Conservation (phyloP, 2,329 filamentous ascomycete species). For the Claviceps capensis region DNA sequence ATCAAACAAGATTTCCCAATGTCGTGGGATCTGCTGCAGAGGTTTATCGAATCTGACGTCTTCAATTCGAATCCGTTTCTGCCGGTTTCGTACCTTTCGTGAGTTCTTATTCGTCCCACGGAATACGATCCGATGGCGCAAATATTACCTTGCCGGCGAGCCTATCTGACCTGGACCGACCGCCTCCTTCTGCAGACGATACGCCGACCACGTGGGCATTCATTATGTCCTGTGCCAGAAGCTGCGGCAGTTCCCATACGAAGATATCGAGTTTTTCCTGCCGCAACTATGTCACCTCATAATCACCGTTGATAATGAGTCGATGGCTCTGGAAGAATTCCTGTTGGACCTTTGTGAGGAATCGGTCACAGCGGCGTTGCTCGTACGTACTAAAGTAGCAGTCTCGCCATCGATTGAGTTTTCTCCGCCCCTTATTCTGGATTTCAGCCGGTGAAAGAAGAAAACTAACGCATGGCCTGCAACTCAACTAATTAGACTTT, state of each 20-base stretch:
- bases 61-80: constrained; percentile 86
- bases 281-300: constrained; percentile 79
- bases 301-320: constrained; percentile 81
- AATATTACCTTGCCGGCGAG: not conserved
- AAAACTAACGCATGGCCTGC: constrained; percentile 10
- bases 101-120: constrained; percentile 26
- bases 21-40: constrained; percentile 79
- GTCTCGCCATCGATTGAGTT: not conserved
- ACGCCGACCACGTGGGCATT: constrained; percentile 80
- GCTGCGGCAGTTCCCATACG: constrained; percentile 77
- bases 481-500: constrained; percentile 48
- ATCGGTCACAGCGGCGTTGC: constrained; percentile 68
- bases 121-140: not conserved
- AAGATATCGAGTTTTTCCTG: constrained; percentile 87
- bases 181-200: constrained; percentile 42
- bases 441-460: not conserved
- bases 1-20: constrained; percentile 26
- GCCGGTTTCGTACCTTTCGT: constrained; percentile 80
- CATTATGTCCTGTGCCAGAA: constrained; percentile 83
- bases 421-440: not conserved
- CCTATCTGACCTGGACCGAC: not conserved
- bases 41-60: constrained; percentile 87
- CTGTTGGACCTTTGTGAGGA: constrained; percentile 76
- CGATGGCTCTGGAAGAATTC: constrained; percentile 82
- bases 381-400: constrained; percentile 40